phyloP scores from a whole-genome alignment of 2,329 filamentous ascomycete genomes.

The Sclerotinia minor region DNA sequence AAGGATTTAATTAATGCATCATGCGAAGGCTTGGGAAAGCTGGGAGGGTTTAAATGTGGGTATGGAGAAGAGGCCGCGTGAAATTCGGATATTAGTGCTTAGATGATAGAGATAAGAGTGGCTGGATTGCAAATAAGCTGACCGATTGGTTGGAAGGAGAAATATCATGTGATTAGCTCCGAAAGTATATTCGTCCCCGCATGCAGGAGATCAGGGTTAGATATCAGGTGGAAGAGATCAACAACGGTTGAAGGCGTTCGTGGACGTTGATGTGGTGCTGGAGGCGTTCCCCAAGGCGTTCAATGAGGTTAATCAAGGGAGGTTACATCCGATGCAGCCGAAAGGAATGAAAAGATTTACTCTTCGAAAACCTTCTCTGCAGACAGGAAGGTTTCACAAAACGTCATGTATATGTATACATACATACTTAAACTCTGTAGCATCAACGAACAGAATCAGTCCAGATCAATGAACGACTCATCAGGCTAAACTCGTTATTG shows the following conservation, averaged over 20 bases:
- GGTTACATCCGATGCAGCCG: slow-evolving; percentile 6
- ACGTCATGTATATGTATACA: not conserved
- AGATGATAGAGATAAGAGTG: slow-evolving; percentile 13
- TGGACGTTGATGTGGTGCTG: not conserved
- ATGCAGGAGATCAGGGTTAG: not conserved
- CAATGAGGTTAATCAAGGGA: not conserved
- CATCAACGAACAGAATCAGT: not conserved
- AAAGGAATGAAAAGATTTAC: not conserved
- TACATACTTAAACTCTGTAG: not conserved
- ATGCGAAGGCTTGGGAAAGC: not conserved
- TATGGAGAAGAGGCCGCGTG: slow-evolving; percentile 17
- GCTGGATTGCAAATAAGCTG: slow-evolving; percentile 1
- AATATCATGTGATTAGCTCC: slow-evolving; percentile 8
- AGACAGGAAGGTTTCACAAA: not conserved
- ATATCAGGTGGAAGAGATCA: slow-evolving; percentile 2
- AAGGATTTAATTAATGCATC: slow-evolving; percentile 10
- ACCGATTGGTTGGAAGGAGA: slow-evolving; percentile 12
- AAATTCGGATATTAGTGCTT: slow-evolving; percentile 19
- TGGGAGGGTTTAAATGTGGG: not conserved
- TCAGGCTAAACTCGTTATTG: not conserved
- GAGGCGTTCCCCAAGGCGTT: slow-evolving; percentile 11
- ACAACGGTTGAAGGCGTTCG: not conserved
- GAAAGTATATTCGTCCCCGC: not conserved
- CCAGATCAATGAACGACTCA: not conserved
- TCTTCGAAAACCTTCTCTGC: slow-evolving; percentile 1